A percentile compares a stretch with the other conserved stretches of the same genome.
These are phyloP conservation scores for Iris macrosiphon DNA, from an alignment of 106 monocot genomes.

Conservation along the genomic window DNA sequence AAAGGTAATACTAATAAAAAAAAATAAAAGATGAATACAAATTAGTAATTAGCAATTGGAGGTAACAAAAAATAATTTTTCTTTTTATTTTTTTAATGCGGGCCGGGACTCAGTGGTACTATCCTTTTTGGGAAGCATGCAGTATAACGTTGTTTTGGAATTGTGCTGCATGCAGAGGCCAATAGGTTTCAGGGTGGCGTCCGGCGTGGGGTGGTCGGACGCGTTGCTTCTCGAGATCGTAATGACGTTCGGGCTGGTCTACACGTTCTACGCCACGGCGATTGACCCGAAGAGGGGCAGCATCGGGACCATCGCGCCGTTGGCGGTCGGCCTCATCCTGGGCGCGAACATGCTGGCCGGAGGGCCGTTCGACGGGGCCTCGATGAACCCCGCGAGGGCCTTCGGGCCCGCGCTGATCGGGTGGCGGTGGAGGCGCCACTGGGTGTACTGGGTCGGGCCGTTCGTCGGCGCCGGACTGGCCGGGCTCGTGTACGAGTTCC, in stretches of 20 bases:
- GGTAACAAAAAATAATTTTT: too few relatives aligned
- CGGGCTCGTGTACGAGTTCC: conserved; percentile 73
- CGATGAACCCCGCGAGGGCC: conserved; percentile 86
- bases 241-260: conserved; percentile 72
- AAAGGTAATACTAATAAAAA: too few relatives aligned
- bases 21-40: too few relatives aligned
- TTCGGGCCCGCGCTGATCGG: conserved; percentile 78
- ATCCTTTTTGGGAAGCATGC: too few relatives aligned
- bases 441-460: conserved; percentile 88
- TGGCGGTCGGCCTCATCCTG: conserved; percentile 64
- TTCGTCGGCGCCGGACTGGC: conserved; percentile 63
- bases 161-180: conserved; percentile 58
- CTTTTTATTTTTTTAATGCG: too few relatives aligned
- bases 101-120: too few relatives aligned
- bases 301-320: conserved; percentile 58
- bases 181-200: conserved; percentile 38
- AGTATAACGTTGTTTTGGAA: too few relatives aligned
- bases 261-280: conserved; percentile 67
- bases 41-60: too few relatives aligned
- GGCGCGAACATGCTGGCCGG: conserved; percentile 80
- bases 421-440: conserved; percentile 72
- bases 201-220: conserved; percentile 38
- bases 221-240: conserved; percentile 65
- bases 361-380: conserved; percentile 78
- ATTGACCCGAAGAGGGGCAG: conserved; percentile 75